A percentile compares a stretch with the other conserved stretches of the same genome.
phyloP scores from a whole-genome alignment of 2,329 filamentous ascomycete genomes.

The Xylaria digitata region DNA sequence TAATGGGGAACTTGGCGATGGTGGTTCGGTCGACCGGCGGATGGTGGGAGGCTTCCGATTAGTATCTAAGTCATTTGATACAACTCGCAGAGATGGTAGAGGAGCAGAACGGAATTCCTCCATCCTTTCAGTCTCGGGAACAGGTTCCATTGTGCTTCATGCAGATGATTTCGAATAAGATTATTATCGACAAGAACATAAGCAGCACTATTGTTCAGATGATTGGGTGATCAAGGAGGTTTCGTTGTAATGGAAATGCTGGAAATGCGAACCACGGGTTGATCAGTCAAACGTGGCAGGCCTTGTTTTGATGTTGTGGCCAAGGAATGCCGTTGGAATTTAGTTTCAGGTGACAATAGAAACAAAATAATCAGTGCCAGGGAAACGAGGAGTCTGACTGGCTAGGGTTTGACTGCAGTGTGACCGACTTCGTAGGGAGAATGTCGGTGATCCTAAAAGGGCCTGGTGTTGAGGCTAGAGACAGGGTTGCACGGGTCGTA shows the following conservation, averaged over 20 bases:
- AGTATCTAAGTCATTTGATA: conserved; percentile 55
- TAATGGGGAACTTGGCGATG: conserved; percentile 63
- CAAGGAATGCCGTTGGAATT: conserved; percentile 42
- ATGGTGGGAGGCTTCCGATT: conserved; percentile 63
- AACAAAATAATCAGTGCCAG: conserved; percentile 9
- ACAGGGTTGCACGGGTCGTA: conserved; percentile 27
- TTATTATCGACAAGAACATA: conserved; percentile 4
- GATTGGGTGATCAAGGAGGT: conserved; percentile 14
- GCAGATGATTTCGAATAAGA: conserved; percentile 4
- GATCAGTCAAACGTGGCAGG: conserved; percentile 30
- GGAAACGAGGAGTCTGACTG: conserved; percentile 23
- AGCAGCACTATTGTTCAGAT: conserved; percentile 7
- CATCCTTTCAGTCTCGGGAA: conserved; percentile 75
- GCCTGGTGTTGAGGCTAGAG: conserved; percentile 31
- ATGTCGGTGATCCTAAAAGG: conserved; percentile 6
- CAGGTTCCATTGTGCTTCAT: conserved; percentile 68
- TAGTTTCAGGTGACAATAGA: conserved; percentile 40
- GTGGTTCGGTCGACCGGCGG: conserved; percentile 70
- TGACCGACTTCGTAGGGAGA: conserved; percentile 20
- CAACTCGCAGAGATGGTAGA: conserved; percentile 62
- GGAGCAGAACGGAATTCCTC: conserved; percentile 72
- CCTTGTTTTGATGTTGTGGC: conserved; percentile 35
- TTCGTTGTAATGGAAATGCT: conserved; percentile 12
- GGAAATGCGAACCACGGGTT: conserved; percentile 13
- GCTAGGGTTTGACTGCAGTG: conserved; percentile 37